These are phyloP conservation scores for Juglanconis sp. DNA, from an alignment of 2,329 filamentous ascomycete species.

Conservation along the genomic window DNA sequence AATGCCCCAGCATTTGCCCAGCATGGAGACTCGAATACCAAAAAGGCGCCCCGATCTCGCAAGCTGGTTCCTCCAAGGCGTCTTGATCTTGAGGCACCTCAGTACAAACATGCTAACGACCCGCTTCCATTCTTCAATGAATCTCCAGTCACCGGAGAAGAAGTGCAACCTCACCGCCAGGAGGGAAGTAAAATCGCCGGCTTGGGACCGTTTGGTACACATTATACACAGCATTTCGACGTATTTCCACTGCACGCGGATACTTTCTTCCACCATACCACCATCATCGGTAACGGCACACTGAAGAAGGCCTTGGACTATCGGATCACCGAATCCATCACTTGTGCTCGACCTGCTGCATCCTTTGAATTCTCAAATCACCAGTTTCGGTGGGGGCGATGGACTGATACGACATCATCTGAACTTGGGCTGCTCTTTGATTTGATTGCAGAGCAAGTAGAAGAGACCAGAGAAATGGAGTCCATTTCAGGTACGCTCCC, in stretches of 20 bases:
- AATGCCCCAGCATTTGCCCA: not conserved
- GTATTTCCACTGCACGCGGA: conserved; percentile 54
- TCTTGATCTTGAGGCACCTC: conserved; percentile 49
- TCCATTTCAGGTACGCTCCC: conserved; percentile 16
- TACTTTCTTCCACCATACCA: conserved; percentile 58
- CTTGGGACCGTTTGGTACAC: conserved; percentile 57
- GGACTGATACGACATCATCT: conserved; percentile 58
- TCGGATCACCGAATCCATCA: not conserved
- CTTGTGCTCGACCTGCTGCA: conserved; percentile 29
- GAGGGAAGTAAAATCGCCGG: conserved; percentile 44
- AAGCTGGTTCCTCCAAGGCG: conserved; percentile 43
- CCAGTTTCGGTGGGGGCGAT: conserved; percentile 50
- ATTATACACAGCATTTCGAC: conserved; percentile 62
- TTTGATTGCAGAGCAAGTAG: conserved; percentile 48
- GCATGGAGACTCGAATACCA: conserved; percentile 10
- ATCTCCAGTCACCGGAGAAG: conserved; percentile 20
- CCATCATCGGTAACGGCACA: conserved; percentile 54
- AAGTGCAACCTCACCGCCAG: conserved; percentile 19
- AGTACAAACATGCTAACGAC: conserved; percentile 52
- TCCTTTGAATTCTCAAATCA: conserved; percentile 48
- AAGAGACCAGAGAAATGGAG: conserved; percentile 23
- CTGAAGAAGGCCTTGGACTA: conserved; percentile 38
- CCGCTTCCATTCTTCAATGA: conserved; percentile 37
- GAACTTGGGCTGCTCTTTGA: conserved; percentile 62
- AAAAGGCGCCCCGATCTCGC: conserved; percentile 31